Percentiles rank a stretch among this genome's conserved stretches.
These are phyloP conservation scores for Penicillium psychrofluorescens DNA, from an alignment of 495 filamentous ascomycete genomes.

Conservation along the genomic window DNA sequence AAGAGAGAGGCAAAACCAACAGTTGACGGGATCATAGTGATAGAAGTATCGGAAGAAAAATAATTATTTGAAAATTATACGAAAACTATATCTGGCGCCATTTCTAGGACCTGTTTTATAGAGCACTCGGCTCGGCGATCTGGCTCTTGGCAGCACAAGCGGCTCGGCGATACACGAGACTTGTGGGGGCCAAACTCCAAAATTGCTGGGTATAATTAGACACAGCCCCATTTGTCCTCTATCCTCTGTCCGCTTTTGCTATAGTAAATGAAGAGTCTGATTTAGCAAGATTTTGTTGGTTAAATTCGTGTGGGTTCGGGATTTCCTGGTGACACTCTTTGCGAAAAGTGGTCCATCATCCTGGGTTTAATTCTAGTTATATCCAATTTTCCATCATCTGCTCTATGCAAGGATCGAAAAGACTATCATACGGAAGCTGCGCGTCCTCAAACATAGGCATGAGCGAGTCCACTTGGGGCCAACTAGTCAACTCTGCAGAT, in stretches of 20 bases:
- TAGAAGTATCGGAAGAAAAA: background rate
- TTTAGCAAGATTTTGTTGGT: too few relatives aligned
- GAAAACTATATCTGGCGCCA: too few relatives aligned
- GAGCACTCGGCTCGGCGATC: background rate
- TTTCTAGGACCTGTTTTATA: too few relatives aligned
- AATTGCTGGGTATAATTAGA: too few relatives aligned
- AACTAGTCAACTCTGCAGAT: too few relatives aligned
- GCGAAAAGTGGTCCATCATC: background rate
- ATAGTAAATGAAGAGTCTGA: too few relatives aligned
- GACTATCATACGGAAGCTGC: background rate
- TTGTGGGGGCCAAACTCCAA: background rate
- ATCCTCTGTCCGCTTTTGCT: too few relatives aligned
- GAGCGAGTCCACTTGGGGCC: too few relatives aligned
- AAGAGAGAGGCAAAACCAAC: background rate
- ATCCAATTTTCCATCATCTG: constrained; percentile 3
- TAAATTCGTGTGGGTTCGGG: too few relatives aligned
- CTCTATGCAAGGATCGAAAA: background rate
- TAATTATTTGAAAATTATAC: background rate
- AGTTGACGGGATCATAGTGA: background rate
- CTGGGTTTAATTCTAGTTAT: background rate
- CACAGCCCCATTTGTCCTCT: too few relatives aligned
- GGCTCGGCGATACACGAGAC: constrained; percentile 11
- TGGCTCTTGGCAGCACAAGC: background rate
- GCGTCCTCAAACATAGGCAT: too few relatives aligned
- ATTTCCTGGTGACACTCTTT: background rate